Evolutionary conservation across 495 filamentous ascomycete species (phyloP).

Genomic region (Penicillium cataractarum): DNA sequence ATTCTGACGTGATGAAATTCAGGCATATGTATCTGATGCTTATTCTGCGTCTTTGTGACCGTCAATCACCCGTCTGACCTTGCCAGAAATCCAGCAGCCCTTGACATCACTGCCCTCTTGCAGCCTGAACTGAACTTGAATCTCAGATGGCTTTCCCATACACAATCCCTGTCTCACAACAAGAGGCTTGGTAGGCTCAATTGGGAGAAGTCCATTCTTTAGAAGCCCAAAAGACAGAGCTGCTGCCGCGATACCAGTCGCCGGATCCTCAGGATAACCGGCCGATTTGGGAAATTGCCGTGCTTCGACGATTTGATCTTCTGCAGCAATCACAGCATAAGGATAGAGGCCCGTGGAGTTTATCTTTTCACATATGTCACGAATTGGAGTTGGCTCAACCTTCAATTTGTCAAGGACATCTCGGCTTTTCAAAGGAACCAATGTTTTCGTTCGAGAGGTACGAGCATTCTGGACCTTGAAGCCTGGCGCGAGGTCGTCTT

Average conservation of each 20-base stretch:
- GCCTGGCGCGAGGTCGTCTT: background rate
- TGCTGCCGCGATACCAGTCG: constrained; percentile 17
- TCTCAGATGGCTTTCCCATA: constrained; percentile 15
- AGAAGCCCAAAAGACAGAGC: constrained; percentile 15
- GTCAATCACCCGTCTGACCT: background rate
- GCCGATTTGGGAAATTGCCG: constrained; percentile 12
- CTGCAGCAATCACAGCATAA: constrained; percentile 2
- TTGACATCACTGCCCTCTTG: constrained; percentile 3
- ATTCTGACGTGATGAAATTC: background rate
- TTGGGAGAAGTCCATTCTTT: background rate
- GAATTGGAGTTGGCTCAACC: background rate
- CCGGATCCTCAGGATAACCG: constrained; percentile 18
- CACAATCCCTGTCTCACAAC: constrained; percentile 15
- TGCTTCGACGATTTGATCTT: constrained; percentile 13
- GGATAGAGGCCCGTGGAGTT: constrained; percentile 18
- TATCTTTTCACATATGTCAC: constrained; percentile 10
- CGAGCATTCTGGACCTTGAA: constrained; percentile 8
- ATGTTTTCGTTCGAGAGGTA: constrained; percentile 12
- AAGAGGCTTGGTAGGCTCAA: background rate
- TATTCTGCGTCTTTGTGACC: background rate
- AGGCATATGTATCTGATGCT: background rate
- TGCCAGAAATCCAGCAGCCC: constrained; percentile 20
- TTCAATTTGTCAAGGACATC: background rate
- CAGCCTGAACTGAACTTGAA: constrained; percentile 11
- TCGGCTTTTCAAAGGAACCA: constrained; percentile 12